These are phyloP conservation scores for Cystobasidium pallidum DNA, from an alignment of 1,284 basidiomycete genomes.

Conservation along the genomic window DNA sequence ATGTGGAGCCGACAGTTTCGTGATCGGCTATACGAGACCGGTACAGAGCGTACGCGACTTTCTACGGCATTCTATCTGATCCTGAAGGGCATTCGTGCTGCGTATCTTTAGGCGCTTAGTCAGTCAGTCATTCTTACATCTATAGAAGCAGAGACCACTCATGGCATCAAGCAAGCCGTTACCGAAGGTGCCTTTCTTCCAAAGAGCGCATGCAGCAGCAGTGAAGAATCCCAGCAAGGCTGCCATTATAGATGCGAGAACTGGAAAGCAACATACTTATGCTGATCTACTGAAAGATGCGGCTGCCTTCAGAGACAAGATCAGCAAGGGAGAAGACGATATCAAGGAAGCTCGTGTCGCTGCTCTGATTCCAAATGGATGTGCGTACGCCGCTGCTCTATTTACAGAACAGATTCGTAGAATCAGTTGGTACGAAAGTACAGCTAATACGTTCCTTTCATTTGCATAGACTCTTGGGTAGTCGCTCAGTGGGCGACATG, in stretches of 20 bases:
- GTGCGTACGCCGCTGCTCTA: slow-evolving; percentile 18
- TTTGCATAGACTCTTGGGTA: slow-evolving; percentile 38
- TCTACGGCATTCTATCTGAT: no score
- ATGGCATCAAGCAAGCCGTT: slow-evolving; percentile 3
- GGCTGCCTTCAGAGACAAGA: slow-evolving; percentile 21
- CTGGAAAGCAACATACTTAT: slow-evolving; percentile 39
- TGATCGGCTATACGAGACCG: no score
- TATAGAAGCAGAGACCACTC: neutral
- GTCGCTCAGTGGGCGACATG: slow-evolving; percentile 45
- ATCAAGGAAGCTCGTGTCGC: slow-evolving; percentile 42
- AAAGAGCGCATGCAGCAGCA: slow-evolving; percentile 34
- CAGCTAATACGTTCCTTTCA: neutral
- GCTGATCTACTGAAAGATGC: slow-evolving; percentile 42
- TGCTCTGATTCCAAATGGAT: slow-evolving; percentile 43
- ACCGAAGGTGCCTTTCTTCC: slow-evolving; percentile 40
- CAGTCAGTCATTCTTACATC: neutral
- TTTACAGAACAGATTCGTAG: slow-evolving; percentile 3
- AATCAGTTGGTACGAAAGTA: neutral
- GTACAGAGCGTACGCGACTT: no score
- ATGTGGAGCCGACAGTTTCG: neutral
- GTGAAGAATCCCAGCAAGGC: slow-evolving; percentile 39
- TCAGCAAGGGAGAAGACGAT: slow-evolving; percentile 16
- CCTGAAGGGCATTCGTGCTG: neutral
- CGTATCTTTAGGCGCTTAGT: neutral
- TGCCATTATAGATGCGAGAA: slow-evolving; percentile 44